phyloP scores from a whole-genome alignment of 805 yeast species.

The Metschnikowia cubensis region DNA sequence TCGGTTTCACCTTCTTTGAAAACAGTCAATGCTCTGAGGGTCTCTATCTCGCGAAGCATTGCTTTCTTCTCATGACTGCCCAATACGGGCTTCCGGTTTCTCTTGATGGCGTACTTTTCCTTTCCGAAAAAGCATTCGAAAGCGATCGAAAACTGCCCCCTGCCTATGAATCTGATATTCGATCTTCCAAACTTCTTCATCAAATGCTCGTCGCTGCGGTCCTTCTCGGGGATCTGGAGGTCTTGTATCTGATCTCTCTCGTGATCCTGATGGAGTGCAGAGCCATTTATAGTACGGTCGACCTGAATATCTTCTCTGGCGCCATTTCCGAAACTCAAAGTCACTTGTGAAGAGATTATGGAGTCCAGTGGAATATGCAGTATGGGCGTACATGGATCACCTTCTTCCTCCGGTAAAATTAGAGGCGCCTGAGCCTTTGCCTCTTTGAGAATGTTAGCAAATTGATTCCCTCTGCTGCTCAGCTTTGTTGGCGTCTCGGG shows the following conservation, averaged over 20 bases:
- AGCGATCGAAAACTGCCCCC: constrained; percentile 88
- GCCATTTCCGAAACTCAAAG: constrained; percentile 14
- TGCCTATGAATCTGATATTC: constrained; percentile 68
- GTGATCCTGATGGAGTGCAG: constrained; percentile 2
- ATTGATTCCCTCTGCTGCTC: constrained; percentile 13
- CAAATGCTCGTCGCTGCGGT: constrained; percentile 41
- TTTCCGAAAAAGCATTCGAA: constrained; percentile 71
- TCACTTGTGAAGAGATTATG: constrained; percentile 20
- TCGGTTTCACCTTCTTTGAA: constrained; percentile 37
- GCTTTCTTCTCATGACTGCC: constrained; percentile 54
- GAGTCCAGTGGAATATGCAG: constrained; percentile 20
- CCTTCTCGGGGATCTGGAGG: constrained; percentile 6
- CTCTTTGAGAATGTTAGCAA: constrained; percentile 7
- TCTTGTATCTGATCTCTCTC: constrained; percentile 3
- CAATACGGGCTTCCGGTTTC: constrained; percentile 63
- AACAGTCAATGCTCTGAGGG: constrained; percentile 44
- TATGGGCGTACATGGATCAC: constrained; percentile 19
- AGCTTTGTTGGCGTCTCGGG: constrained; percentile 40
- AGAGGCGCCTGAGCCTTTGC: not conserved
- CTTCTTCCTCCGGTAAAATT: constrained; percentile 3
- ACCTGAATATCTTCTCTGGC: constrained; percentile 7
- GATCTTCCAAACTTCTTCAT: constrained; percentile 45
- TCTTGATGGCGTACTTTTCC: constrained; percentile 79
- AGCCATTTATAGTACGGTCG: constrained; percentile 12
- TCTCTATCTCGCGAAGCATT: constrained; percentile 71